Evolutionary conservation across 768 basidiomycete genomes (phyloP).

Genomic region (Termitomyces sp.): DNA sequence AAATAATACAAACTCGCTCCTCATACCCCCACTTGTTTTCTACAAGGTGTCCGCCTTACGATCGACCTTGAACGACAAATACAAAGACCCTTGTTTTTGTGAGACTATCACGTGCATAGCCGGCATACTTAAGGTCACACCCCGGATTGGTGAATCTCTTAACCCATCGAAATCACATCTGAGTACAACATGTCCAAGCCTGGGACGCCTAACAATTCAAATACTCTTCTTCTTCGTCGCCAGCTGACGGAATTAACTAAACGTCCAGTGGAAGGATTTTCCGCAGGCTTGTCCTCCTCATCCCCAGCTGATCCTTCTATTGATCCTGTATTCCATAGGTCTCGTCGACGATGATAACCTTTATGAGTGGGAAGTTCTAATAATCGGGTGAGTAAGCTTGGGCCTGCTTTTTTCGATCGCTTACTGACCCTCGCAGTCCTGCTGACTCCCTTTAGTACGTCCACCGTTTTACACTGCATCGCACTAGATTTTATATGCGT

Average conservation of each 20-base stretch:
- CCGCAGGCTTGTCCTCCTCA: constrained; percentile 58
- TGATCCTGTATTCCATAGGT: constrained; percentile 42
- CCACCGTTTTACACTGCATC: not conserved
- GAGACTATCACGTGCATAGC: constrained; percentile 12
- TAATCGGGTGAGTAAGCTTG: constrained; percentile 69
- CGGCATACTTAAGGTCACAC: constrained; percentile 10
- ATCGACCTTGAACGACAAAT: not conserved
- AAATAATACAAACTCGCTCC: not conserved
- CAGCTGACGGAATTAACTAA: constrained; percentile 86
- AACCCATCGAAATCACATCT: constrained; percentile 14
- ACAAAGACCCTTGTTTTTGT: not conserved
- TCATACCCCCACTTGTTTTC: not conserved
- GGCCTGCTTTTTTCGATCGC: constrained; percentile 1
- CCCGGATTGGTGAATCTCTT: not conserved
- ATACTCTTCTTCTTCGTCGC: constrained; percentile 66
- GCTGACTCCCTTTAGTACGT: constrained; percentile 88
- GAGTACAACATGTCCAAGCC: constrained; percentile 37
- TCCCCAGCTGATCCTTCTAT: constrained; percentile 16
- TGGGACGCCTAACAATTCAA: constrained; percentile 21
- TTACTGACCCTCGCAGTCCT: constrained; percentile 47
- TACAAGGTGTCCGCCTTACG: not conserved
- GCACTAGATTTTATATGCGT: constrained; percentile 11
- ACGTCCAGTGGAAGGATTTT: constrained; percentile 93
- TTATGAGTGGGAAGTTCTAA: constrained; percentile 94
- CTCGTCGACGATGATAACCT: constrained; percentile 93